phyloP scores from a whole-genome alignment of 371 early-diverging fungal genomes.

The Coemansia sp. region DNA sequence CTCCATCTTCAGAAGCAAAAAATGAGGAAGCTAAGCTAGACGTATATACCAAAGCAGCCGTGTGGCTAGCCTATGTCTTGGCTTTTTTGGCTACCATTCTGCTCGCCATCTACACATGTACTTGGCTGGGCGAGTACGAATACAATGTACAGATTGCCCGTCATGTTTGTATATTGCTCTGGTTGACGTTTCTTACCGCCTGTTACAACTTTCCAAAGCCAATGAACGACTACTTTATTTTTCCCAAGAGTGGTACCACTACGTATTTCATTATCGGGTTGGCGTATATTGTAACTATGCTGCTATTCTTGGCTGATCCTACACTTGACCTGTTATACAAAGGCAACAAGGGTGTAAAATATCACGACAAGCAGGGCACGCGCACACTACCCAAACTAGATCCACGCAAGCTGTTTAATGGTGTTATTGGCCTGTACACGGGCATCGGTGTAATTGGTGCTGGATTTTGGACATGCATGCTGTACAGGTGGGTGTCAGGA shows the following conservation, averaged over 20 bases:
- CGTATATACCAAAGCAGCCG: background rate
- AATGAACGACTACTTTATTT: background rate
- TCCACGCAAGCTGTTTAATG: background rate
- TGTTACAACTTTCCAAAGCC: background rate
- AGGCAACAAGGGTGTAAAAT: background rate
- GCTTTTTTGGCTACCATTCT: background rate
- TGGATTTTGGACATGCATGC: background rate
- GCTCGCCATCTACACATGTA: background rate
- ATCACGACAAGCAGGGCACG: background rate
- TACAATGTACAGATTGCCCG: background rate
- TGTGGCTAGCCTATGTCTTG: background rate
- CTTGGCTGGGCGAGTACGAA: background rate
- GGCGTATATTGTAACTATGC: background rate
- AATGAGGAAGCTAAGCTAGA: no score
- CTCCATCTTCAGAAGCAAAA: no score
- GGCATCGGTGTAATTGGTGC: background rate
- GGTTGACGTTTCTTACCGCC: background rate
- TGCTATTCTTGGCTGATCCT: background rate
- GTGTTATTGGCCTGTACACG: background rate
- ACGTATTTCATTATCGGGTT: background rate
- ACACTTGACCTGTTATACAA: background rate
- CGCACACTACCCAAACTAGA: background rate
- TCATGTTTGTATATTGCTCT: background rate
- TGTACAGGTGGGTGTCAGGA: background rate
- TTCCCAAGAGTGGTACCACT: background rate